Base-by-base conservation (phyloP, 257 asterid species). In the Knoxia roxburghii region DNA sequence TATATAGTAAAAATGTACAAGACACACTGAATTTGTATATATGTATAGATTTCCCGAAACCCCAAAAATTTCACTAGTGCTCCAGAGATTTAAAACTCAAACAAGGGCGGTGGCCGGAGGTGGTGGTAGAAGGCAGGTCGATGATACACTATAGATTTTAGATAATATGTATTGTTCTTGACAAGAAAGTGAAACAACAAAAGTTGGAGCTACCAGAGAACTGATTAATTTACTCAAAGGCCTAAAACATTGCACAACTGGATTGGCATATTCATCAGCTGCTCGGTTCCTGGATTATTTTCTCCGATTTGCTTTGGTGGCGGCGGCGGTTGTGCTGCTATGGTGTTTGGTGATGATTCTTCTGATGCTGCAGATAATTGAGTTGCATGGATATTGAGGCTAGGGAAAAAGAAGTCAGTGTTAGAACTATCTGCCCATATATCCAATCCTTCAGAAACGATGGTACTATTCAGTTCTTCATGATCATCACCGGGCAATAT, bases 401-500 rank as follows among this genome's bases (percentile, higher is more conserved):
- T 64, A 3, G 73, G 76, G 26, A 74, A 68, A 32, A 76, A 56
- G 33, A 67, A 26, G 3, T 72, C 74, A 39, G n/a, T n/a, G n/a
- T 56, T 41, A 3, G 55, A 32, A 74, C 66, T 37, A 4, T 4
- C 69, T 20, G 89, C 81, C 87, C 93, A 81, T 71, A 64, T n/a
- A n/a, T n/a, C 61, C 51, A 68, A 64, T 61, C 76, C 77, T 30
- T 70, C 78, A 32, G 81, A 73, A n/a, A 30, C 23, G 8, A 24
- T 43, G 2, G 20, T 23, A 4, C 41, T 4, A 37, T 37, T 37
- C 23, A 66, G 32, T 26, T 78, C 84, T 73, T 69, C n/a, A n/a
- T n/a, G n/a, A n/a, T n/a, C n/a, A n/a, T n/a, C 85, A 21, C 78
- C 68, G 11, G 84, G 85, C 79, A 82, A 74, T n/a, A n/a, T n/a